Base-by-base conservation (phyloP, 495 filamentous ascomycete genomes). In the Aspergillus haitiensis region DNA sequence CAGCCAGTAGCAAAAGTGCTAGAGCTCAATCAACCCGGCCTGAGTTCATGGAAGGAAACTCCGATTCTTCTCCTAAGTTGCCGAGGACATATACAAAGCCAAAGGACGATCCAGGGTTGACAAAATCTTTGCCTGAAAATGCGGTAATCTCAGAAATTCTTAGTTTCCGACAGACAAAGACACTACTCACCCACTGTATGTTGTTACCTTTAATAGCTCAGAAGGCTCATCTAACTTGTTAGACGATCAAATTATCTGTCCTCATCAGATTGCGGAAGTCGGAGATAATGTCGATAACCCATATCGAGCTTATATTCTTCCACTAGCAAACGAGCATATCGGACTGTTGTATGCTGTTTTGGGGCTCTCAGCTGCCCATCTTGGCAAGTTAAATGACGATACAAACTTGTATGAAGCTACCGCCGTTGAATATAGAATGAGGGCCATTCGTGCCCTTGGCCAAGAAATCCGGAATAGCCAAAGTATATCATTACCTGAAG, bases 211-310 rank as follows among this genome's bases (percentile, higher is more conserved):
- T 40, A 15, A 21, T 12, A 2, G 2, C 2, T 27, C 44, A 36
- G 16, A 59, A 32, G 45, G 11, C 47, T 16, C 12, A 46, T 5
- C 47, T 64, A 56, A 64, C 35, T 9, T 3, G 12, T 8, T 42
- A 75, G 74, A 77, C 51, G 74, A 75, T 53, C 59, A 51, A 6
- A 42, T 68, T 1, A 72, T 77, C 31, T 75, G 72, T 45, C 74
- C 74, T 5, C 72, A 75, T 56, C 74, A 77, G 31, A 70, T 77
- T 8, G 73, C 74, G 0, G 70, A 69, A 31, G 49, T 63, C 33
- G 63, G 63, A 2, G 52, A 65, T 52, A 54, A 51, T 6, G 37
- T 40, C 1, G 62, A 72, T 32, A 77, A 77, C 37, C 74, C 74
- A 1, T 77, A 77, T 48, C 62, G 70, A 45, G 54, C 62, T 3